Evolutionary conservation across 495 filamentous ascomycete species (phyloP).

Genomic region (Aspergillus taichungensis): DNA sequence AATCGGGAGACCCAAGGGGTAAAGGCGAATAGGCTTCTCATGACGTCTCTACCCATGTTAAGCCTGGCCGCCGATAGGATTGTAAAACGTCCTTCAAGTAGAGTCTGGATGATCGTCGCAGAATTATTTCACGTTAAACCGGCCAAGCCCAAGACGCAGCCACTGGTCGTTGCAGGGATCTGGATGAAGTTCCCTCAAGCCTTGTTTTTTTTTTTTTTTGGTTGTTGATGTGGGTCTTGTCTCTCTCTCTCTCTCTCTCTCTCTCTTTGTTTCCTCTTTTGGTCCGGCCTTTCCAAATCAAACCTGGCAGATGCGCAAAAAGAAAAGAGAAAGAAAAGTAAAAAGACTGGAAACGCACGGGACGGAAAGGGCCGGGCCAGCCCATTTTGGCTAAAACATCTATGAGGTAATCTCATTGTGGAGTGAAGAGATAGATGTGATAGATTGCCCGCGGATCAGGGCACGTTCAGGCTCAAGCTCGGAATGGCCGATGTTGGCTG

Average conservation of each 20-base stretch:
- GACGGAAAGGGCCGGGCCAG: slow-evolving; percentile 41
- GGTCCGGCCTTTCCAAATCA: neutral
- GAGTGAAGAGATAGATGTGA: too few species aligned
- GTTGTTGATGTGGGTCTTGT: slow-evolving; percentile 2
- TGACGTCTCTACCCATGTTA: too few species aligned
- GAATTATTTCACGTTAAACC: too few species aligned
- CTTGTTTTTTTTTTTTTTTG: slow-evolving; percentile 1
- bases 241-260: slow-evolving; percentile 1
- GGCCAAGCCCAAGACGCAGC: too few species aligned
- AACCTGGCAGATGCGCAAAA: neutral
- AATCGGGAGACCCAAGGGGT: too few species aligned
- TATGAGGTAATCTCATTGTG: slow-evolving; percentile 2
- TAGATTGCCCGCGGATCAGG: slow-evolving; percentile 1
- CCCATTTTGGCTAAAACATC: slow-evolving; percentile 8
- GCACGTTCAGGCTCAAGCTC: slow-evolving; percentile 1
- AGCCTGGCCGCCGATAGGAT: too few species aligned
- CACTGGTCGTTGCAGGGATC: neutral
- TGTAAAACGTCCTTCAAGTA: too few species aligned
- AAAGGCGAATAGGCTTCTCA: neutral
- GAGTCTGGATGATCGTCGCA: too few species aligned
- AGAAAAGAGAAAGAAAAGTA: slow-evolving; percentile 1
- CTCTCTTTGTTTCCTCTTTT: slow-evolving; percentile 1
- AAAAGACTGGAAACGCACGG: slow-evolving; percentile 20
- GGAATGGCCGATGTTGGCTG: slow-evolving; percentile 8
- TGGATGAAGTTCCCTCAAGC: slow-evolving; percentile 2